phyloP scores from a whole-genome alignment of 2,329 filamentous ascomycete species.

The Epichloe coenophiala region DNA sequence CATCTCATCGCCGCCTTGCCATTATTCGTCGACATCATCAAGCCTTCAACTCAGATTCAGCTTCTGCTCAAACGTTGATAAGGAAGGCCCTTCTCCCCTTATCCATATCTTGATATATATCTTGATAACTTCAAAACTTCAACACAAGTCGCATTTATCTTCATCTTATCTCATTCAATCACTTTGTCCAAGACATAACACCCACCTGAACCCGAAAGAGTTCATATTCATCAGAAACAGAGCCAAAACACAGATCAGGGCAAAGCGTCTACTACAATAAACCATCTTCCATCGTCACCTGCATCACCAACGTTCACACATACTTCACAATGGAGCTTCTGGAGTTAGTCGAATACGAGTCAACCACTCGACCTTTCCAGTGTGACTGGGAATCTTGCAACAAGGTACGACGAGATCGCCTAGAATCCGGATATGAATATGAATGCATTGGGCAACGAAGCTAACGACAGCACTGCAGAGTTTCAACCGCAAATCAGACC shows the following conservation, averaged over 20 bases:
- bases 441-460: background rate
- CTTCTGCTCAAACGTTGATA: background rate
- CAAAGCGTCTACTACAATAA: no score
- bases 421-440: background rate
- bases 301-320: background rate
- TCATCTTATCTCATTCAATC: background rate
- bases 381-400: constrained; percentile 50
- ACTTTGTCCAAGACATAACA: background rate
- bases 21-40: constrained; percentile 2
- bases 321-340: constrained; percentile 42
- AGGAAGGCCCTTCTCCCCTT: background rate
- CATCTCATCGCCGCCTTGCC: constrained; percentile 6
- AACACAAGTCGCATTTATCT: background rate
- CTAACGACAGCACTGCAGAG: constrained; percentile 29
- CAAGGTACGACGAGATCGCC: constrained; percentile 33
- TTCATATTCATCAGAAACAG: background rate
- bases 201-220: no score
- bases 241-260: no score
- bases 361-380: constrained; percentile 46
- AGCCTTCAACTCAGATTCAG: constrained; percentile 1
- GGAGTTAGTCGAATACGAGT: constrained; percentile 52
- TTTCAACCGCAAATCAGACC: constrained; percentile 60
- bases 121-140: background rate
- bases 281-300: background rate
- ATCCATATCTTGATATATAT: background rate